Conservation (phyloP, 768 basidiomycete species). For the Tulasnella sp. region DNA sequence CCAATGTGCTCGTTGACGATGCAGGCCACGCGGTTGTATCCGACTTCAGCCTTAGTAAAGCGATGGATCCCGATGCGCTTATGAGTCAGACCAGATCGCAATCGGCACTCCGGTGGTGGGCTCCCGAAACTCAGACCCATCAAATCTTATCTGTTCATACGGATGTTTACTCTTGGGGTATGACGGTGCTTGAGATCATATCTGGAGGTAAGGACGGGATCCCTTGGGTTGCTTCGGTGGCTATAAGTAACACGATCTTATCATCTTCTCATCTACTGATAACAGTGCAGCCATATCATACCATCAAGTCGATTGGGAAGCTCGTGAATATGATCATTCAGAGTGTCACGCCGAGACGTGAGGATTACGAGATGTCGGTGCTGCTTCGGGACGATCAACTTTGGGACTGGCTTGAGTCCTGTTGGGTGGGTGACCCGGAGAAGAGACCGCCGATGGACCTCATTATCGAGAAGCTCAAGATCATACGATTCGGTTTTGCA, state of each 20-base stretch:
- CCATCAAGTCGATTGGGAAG: neutral
- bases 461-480: constrained; percentile 10
- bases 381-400: too few species aligned
- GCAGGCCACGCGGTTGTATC: constrained; percentile 9
- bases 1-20: constrained; percentile 6
- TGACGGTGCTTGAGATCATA: constrained; percentile 12
- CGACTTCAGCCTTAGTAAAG: constrained; percentile 11
- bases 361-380: too few species aligned
- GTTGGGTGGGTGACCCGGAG: neutral
- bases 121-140: neutral
- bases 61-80: neutral
- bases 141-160: neutral
- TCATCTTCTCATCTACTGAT: neutral
- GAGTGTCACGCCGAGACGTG: neutral
- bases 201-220: neutral
- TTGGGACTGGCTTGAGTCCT: neutral
- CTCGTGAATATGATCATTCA: neutral
- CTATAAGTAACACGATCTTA: too few species aligned
- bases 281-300: neutral
- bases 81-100: constrained; percentile 2
- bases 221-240: too few species aligned
- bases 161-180: constrained; percentile 14
- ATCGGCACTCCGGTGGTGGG: neutral
- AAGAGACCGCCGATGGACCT: neutral
- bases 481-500: too few species aligned